These are phyloP conservation scores for Quercus alba DNA, from an alignment of 306 rosid species.

Conservation along the genomic window DNA sequence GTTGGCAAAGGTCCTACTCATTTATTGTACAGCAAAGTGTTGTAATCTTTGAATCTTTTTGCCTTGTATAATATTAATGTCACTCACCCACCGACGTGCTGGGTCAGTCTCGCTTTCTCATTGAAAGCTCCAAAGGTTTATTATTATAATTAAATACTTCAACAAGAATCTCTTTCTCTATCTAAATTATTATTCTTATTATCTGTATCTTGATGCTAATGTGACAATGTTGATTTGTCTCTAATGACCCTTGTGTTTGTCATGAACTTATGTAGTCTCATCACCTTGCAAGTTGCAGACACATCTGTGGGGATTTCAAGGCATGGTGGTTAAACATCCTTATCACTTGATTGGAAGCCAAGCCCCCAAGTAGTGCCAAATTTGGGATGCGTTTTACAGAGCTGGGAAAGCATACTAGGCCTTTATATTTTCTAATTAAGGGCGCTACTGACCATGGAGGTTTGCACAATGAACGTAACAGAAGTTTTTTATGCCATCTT, in stretches of 20 bases:
- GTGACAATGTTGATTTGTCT: too few species aligned
- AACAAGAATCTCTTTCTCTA: background rate
- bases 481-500: too few species aligned
- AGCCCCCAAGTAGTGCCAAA: too few species aligned
- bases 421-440: too few species aligned
- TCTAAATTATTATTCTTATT: too few species aligned
- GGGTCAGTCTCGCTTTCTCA: slow-evolving; percentile 13
- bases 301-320: background rate
- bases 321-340: background rate
- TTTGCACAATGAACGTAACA: too few species aligned
- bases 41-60: background rate
- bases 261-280: background rate
- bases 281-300: too few species aligned
- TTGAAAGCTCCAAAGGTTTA: slow-evolving; percentile 10
- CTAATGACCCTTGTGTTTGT: background rate
- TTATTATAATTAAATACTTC: background rate
- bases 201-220: background rate
- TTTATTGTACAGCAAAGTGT: background rate
- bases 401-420: background rate
- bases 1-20: background rate
- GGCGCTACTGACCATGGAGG: too few species aligned
- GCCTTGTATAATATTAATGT: background rate
- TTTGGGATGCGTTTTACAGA: background rate
- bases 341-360: background rate
- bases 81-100: background rate